phyloP scores from a whole-genome alignment of 2,329 filamentous ascomycete species.

The Paracoccidioides brasiliensis region DNA sequence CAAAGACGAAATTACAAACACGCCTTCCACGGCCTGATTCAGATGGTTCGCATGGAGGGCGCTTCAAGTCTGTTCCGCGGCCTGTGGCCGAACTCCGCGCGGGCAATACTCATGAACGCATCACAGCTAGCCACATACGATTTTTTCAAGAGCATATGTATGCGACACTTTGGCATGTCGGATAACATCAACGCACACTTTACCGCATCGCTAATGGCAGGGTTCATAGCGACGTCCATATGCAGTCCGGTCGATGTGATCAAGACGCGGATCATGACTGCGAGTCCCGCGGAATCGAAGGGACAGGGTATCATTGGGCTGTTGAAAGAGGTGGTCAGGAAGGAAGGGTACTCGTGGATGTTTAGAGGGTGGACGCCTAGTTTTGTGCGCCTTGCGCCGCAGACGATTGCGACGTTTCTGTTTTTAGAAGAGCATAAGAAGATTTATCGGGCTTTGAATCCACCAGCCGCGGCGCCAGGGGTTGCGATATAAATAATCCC shows the following conservation, averaged over 20 bases:
- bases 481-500: conserved; percentile 20
- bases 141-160: conserved; percentile 46
- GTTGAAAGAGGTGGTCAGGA: conserved; percentile 40
- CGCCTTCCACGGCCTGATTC: conserved; percentile 70
- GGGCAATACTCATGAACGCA: conserved; percentile 54
- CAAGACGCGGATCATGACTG: conserved; percentile 53
- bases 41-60: conserved; percentile 83
- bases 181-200: conserved; percentile 51
- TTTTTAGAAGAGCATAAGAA: conserved; percentile 58
- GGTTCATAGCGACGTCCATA: conserved; percentile 54
- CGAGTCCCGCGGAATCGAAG: conserved; percentile 30
- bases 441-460: conserved; percentile 39
- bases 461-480: conserved; percentile 38
- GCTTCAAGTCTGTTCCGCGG: conserved; percentile 63
- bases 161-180: conserved; percentile 39
- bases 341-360: conserved; percentile 50
- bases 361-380: conserved; percentile 56
- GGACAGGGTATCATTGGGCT: conserved; percentile 35
- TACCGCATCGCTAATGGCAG: conserved; percentile 46
- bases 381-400: conserved; percentile 52
- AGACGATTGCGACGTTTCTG: conserved; percentile 53
- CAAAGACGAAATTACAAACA: conserved; percentile 80
- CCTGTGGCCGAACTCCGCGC: conserved; percentile 49
- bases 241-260: conserved; percentile 55
- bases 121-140: conserved; percentile 53